Base-by-base conservation (phyloP, 2,329 filamentous ascomycete species). In the Aspergillus felis region DNA sequence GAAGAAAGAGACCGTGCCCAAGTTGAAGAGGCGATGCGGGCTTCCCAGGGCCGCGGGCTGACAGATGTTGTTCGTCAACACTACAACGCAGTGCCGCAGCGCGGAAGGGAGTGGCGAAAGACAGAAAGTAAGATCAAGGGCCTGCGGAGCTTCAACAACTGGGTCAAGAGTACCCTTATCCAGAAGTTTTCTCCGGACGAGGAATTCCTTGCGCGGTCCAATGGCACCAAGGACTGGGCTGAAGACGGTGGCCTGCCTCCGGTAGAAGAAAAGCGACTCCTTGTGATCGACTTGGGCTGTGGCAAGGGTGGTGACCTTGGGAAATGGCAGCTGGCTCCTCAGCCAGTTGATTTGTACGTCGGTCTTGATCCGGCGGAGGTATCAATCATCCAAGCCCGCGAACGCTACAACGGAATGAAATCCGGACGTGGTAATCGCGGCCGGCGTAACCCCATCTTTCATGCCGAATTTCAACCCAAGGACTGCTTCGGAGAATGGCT, bases 131-230 rank as follows among this genome's bases (percentile, higher is more conserved):
- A 90, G 68, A 99, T 99, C 79, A 96, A 95, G 77, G 94, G 94
- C 0, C 79, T 99, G 54, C 86, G 94, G 54, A 91, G 89, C 64
- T 94, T 96, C 81, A 99, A 99, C 79, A 99, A 99, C 75, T 99
- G 94, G 94, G 85, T 99, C 77, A 99, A 99, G 81, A 96, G 91
- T 71, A 93, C 90, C 51, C 85, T 97, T 65, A 97, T 99, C 65
- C 92, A 97, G 72, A 97, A 96, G 72, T 97, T 97, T 77, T 91
- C 91, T 4, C 89, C 90, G 0, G 87, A 88, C 62, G 89, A 93
- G 72, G 87, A 90, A 59, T 87, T 87, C 64, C 79, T 83, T 0
- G 84, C 87, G 2, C 73, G 72, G n/a, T 69, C 68, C 25, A 67
- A 67, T 38, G 84, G 74, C 55, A 70, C 69, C 44, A 74, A 76